These are phyloP conservation scores for Plasmodium berghei DNA, from an alignment of 169 alveolate genomes.

Conservation along the genomic window DNA sequence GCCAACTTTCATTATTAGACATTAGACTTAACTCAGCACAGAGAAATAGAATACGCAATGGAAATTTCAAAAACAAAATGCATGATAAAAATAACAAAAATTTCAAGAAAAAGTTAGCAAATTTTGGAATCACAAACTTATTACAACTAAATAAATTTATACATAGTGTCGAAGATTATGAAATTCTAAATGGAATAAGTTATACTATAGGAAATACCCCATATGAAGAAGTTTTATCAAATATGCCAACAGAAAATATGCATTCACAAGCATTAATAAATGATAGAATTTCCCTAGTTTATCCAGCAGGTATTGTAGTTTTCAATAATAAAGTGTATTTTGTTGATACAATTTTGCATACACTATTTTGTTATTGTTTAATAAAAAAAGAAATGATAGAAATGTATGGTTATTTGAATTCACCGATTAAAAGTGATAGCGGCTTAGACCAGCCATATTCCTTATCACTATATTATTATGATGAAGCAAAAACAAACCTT, in stretches of 20 bases:
- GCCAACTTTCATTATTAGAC: background rate
- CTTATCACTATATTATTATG: conserved; percentile 21
- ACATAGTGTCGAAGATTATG: background rate
- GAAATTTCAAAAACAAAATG: too few relatives aligned
- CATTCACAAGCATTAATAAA: conserved; percentile 5
- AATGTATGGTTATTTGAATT: conserved; percentile 56
- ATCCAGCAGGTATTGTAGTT: conserved; percentile 71
- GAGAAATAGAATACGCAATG: background rate
- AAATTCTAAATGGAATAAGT: background rate
- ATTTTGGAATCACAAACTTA: background rate
- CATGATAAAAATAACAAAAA: background rate
- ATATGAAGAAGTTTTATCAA: background rate
- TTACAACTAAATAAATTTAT: background rate
- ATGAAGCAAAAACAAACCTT: conserved; percentile 27
- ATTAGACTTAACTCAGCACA: background rate
- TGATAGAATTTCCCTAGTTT: conserved; percentile 17
- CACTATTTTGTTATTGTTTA: conserved; percentile 27
- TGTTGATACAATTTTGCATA: conserved; percentile 53
- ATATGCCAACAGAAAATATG: background rate
- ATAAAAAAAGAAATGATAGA: conserved; percentile 9
- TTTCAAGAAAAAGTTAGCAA: background rate
- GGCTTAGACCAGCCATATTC: conserved; percentile 69
- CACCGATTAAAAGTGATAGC: conserved; percentile 34
- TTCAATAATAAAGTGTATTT: conserved; percentile 24
- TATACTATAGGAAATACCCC: background rate